Conservation (phyloP, 2,329 filamentous ascomycete genomes). For the Diaporthe citri region DNA sequence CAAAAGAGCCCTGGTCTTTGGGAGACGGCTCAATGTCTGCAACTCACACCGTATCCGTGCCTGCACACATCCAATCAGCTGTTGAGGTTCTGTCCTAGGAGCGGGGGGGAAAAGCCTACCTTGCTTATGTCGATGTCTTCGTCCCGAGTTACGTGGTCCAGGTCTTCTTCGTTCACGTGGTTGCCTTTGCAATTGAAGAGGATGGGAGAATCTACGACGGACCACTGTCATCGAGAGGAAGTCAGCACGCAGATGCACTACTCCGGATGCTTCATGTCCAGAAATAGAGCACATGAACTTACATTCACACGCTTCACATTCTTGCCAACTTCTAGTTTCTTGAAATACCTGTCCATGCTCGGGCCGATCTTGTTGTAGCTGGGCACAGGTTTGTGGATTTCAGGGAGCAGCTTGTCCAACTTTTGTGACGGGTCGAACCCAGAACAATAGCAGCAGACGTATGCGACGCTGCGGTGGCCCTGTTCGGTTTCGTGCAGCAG, state of each 20-base stretch:
- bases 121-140: conserved; percentile 55
- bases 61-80: conserved; percentile 42
- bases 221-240: conserved; percentile 56
- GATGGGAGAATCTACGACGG: conserved; percentile 57
- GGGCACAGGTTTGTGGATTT: conserved; percentile 67
- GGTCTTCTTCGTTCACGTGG: conserved; percentile 50
- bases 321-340: conserved; percentile 60
- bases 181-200: conserved; percentile 57
- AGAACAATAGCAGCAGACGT: conserved; percentile 64
- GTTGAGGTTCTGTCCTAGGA: too few species aligned
- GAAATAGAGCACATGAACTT: conserved; percentile 40
- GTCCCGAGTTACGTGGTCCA: conserved; percentile 49
- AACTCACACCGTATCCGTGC: conserved; percentile 61
- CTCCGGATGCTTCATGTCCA: not conserved
- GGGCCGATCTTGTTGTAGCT: conserved; percentile 65
- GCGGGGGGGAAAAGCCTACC: conserved; percentile 43
- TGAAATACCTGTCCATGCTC: conserved; percentile 69
- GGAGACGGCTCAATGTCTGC: conserved; percentile 64
- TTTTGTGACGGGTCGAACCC: conserved; percentile 66
- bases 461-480: conserved; percentile 60
- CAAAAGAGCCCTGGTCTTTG: conserved; percentile 58
- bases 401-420: conserved; percentile 60
- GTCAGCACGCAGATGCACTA: conserved; percentile 6
- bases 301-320: conserved; percentile 65
- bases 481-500: conserved; percentile 57